Conservation (phyloP, 1,284 basidiomycete species). For the Leccinum huronense region DNA sequence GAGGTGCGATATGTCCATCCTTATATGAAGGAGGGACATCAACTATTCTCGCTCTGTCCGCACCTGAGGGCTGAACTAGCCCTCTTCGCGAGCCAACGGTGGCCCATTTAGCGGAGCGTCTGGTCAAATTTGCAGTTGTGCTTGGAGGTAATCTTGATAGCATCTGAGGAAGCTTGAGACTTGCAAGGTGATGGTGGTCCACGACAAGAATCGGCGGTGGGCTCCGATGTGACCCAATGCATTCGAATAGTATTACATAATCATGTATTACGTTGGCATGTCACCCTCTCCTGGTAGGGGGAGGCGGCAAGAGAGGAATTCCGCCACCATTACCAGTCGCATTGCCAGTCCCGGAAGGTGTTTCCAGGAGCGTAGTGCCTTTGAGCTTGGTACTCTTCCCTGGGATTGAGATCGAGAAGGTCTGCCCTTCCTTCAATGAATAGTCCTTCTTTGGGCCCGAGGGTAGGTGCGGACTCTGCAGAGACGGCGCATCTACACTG, state of each 20-base stretch:
- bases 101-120: slow-evolving; percentile 21
- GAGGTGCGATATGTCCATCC: slow-evolving; percentile 69
- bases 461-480: slow-evolving; percentile 55
- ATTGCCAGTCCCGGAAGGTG: slow-evolving; percentile 31
- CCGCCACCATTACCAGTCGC: slow-evolving; percentile 32
- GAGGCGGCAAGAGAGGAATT: slow-evolving; percentile 73
- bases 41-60: slow-evolving; percentile 76
- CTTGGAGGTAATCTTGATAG: slow-evolving; percentile 34
- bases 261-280: slow-evolving; percentile 12
- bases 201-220: slow-evolving; percentile 7
- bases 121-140: slow-evolving; percentile 14
- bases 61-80: slow-evolving; percentile 74
- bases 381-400: slow-evolving; percentile 51
- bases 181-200: slow-evolving; percentile 14
- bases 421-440: slow-evolving; percentile 94
- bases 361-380: slow-evolving; percentile 37
- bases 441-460: slow-evolving; percentile 91
- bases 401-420: slow-evolving; percentile 89
- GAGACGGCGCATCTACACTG: slow-evolving; percentile 35
- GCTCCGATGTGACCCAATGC: slow-evolving; percentile 8
- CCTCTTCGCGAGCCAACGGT: slow-evolving; percentile 36
- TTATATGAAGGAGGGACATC: slow-evolving; percentile 73
- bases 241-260: slow-evolving; percentile 25
- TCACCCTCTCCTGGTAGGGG: slow-evolving; percentile 49
- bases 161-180: slow-evolving; percentile 23